Evolutionary conservation across 129 eudicot species (phyloP), one percentile per base, ranked within the genome.

Genomic region (Helichrysum umbraculigerum): DNA sequence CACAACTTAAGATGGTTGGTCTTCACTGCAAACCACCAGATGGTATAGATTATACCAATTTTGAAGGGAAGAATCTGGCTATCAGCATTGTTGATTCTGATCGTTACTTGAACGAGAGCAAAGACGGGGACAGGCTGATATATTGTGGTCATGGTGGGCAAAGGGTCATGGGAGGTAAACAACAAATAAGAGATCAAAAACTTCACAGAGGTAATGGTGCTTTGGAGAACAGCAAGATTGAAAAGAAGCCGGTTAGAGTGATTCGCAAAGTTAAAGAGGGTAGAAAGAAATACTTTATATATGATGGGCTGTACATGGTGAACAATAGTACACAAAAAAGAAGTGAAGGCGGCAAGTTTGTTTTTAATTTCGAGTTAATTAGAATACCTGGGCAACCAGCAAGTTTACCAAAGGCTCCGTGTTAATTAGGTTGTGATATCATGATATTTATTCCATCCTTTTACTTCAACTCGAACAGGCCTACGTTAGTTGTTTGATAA

Each of bases 121-220:
- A 35, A 34, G 68, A 68, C 4, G 11, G 71, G 32, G 88, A 82
- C 57, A 81, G 56, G 25, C 54, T 91, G 22, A 57, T 68, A 2
- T 88, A 86, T 76, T 60, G 74, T 15, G 94, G 97, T 35, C 86
- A 91, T n/a, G 94, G 97, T 35, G 93, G 96, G 65, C 28, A 1
- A 25, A 21, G 16, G 1, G 62, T 71, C 14, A 58, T 39, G 21
- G 76, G 71, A 37, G 6, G 4, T 47, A 78, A 6, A 39, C 28
- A 3, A 2, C 59, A n/a, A 35, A 71, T 63, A 0, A 83, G 79
- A 62, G 86, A 86, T 54, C 89, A 86, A 34, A 79, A 79, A 68
- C 80, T 82, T 12, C 56, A 66, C 28, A 57, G 73, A 64, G 86
- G 85, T 19, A 86, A 86, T 72, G 71, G 82, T 28, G 86, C 89